A percentile compares a stretch with the other conserved stretches of the same genome.
Conservation (phyloP, 192 early-diverging fungal genomes). For the Globomyces pollinis-pini region DNA sequence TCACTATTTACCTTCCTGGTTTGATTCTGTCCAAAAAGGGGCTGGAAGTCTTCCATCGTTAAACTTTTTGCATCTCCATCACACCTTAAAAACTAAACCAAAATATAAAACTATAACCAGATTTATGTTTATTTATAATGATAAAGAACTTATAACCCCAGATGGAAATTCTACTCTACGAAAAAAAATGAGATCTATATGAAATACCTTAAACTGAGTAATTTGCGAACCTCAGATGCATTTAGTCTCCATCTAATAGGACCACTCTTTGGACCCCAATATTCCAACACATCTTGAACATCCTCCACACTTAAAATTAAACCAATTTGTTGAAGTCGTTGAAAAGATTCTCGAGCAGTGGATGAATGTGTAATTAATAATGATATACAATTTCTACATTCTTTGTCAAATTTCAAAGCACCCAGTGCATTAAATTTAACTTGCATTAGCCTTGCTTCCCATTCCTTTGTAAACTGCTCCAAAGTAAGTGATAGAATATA, state of each 20-base stretch:
- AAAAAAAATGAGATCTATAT: no score
- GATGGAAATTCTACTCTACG: no score
- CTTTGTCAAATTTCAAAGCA: constrained; percentile 87
- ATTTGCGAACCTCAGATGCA: constrained; percentile 55
- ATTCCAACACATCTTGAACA: constrained; percentile 63
- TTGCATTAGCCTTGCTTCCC: constrained; percentile 68
- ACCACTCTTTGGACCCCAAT: constrained; percentile 59
- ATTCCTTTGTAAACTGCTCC: constrained; percentile 68
- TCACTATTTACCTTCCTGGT: no score
- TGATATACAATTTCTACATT: constrained; percentile 62
- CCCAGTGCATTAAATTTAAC: constrained; percentile 51
- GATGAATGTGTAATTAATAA: constrained; percentile 16
- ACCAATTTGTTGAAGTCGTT: constrained; percentile 76
- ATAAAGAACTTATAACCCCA: no score
- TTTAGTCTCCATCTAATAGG: constrained; percentile 66
- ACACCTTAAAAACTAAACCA: no score
- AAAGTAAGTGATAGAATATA: constrained; percentile 56
- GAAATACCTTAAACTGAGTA: constrained; percentile 59
- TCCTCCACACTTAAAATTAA: constrained; percentile 74
- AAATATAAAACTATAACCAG: no score
- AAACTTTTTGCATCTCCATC: no score
- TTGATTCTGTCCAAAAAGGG: no score
- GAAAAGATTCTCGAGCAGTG: constrained; percentile 58
- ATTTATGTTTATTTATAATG: no score
- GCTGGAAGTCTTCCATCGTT: no score